Percentiles rank a stretch among this genome's conserved stretches.
Conservation (phyloP, 371 early-diverging fungal species). For the Mucor circinelloides region DNA sequence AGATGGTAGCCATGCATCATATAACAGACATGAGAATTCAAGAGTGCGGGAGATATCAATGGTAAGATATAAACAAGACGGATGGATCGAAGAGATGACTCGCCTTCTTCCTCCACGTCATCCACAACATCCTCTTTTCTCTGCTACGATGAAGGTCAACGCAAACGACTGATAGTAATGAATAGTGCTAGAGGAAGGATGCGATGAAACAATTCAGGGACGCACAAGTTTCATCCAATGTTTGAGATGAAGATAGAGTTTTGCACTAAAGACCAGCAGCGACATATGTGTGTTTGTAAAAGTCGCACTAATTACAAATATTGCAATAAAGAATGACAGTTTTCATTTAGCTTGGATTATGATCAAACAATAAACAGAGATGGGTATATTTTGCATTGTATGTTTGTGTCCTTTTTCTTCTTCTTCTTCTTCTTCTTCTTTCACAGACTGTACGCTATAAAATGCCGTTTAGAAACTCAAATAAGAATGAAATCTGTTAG, state of each 20-base stretch:
- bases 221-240: not conserved
- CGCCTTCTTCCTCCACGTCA: not conserved
- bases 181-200: not conserved
- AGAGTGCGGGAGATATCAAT: not conserved
- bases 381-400: not conserved
- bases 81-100: not conserved
- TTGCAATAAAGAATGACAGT: constrained; percentile 6
- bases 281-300: not conserved
- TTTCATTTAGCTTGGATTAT: not conserved
- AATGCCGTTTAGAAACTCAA: not conserved
- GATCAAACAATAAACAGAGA: not conserved
- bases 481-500: not conserved
- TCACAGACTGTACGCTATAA: not conserved
- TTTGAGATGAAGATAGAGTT: not conserved
- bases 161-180: not conserved
- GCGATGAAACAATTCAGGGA: not conserved
- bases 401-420: not conserved
- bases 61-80: not conserved
- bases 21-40: not conserved
- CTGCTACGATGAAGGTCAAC: not conserved
- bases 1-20: not conserved
- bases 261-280: not conserved
- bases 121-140: not conserved
- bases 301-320: not conserved
- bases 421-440: not conserved